Evolutionary conservation across 148 eudicot genomes (phyloP).

Genomic region (Nepenthes mirabilis): DNA sequence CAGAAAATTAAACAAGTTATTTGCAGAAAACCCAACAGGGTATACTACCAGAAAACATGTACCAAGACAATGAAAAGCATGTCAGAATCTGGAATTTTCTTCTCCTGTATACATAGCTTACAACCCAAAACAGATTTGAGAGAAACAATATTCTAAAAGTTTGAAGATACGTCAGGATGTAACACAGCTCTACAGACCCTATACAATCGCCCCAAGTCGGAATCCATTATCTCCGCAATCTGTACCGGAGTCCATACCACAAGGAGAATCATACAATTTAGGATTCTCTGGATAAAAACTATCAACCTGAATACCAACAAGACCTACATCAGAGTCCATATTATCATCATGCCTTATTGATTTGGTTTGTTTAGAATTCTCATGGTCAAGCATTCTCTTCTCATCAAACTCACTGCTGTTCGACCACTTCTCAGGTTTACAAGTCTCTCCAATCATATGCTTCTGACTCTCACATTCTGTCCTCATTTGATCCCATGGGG

Average conservation of each 20-base stretch:
- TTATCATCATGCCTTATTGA: constrained; percentile 51
- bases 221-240: constrained; percentile 73
- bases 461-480: constrained; percentile 46
- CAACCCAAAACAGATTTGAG: constrained; percentile 38
- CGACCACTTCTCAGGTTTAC: constrained; percentile 80
- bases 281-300: constrained; percentile 86
- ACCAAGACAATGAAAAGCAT: too few relatives aligned
- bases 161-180: constrained; percentile 28
- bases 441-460: constrained; percentile 49
- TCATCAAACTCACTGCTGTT: constrained; percentile 60
- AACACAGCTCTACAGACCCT: constrained; percentile 25
- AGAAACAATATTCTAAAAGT: constrained; percentile 12
- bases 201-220: constrained; percentile 59
- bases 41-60: too few relatives aligned
- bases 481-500: constrained; percentile 72
- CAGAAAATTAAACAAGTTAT: too few relatives aligned
- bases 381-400: constrained; percentile 61
- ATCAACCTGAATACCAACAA: constrained; percentile 70
- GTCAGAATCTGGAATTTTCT: neutral
- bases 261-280: constrained; percentile 92
- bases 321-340: constrained; percentile 68
- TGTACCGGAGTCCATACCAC: constrained; percentile 72
- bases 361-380: constrained; percentile 59
- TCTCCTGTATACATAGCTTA: constrained; percentile 52
- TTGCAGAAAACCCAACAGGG: too few relatives aligned